Percentiles rank a stretch among this genome's conserved stretches.
These are phyloP conservation scores for Macrophomina tecta DNA, from an alignment of 2,329 filamentous ascomycete genomes.

Conservation along the genomic window DNA sequence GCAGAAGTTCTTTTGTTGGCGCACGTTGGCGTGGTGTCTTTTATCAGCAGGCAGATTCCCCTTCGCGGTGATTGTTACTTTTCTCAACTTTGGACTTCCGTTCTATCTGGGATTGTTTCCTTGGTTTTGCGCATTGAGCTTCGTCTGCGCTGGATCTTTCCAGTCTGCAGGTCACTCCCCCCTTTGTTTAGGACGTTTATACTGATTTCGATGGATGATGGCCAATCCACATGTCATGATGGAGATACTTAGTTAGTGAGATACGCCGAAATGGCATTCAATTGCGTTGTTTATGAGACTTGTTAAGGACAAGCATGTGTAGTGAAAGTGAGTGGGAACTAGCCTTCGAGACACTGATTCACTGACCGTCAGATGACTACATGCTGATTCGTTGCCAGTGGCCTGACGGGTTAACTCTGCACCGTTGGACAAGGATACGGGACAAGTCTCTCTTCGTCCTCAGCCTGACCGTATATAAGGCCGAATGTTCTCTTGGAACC, in stretches of 20 bases:
- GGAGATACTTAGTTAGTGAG: conserved; percentile 13
- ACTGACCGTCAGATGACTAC: conserved; percentile 4
- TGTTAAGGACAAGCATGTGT: conserved; percentile 1
- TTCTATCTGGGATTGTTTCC: background rate
- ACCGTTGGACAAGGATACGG: conserved; percentile 1
- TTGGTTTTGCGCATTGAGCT: background rate
- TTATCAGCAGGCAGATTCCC: conserved; percentile 27
- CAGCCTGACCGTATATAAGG: conserved; percentile 11
- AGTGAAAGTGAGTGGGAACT: conserved; percentile 1
- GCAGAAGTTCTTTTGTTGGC: conserved; percentile 14
- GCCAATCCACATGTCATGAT: conserved; percentile 19
- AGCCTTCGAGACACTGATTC: conserved; percentile 1
- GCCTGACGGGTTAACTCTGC: conserved; percentile 17
- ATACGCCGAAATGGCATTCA: conserved; percentile 19
- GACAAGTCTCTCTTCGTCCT: background rate
- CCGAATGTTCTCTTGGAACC: background rate
- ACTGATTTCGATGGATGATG: conserved; percentile 23
- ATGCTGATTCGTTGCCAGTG: conserved; percentile 18
- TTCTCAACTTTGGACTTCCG: conserved; percentile 2
- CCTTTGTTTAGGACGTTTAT: conserved; percentile 5
- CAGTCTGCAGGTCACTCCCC: background rate
- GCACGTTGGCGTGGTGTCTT: conserved; percentile 24
- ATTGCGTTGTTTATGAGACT: conserved; percentile 16
- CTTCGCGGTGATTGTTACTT: conserved; percentile 25
- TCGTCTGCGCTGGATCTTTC: background rate